Evolutionary conservation across 495 filamentous ascomycete genomes (phyloP).

Genomic region (Staphylotrichum longicolle): DNA sequence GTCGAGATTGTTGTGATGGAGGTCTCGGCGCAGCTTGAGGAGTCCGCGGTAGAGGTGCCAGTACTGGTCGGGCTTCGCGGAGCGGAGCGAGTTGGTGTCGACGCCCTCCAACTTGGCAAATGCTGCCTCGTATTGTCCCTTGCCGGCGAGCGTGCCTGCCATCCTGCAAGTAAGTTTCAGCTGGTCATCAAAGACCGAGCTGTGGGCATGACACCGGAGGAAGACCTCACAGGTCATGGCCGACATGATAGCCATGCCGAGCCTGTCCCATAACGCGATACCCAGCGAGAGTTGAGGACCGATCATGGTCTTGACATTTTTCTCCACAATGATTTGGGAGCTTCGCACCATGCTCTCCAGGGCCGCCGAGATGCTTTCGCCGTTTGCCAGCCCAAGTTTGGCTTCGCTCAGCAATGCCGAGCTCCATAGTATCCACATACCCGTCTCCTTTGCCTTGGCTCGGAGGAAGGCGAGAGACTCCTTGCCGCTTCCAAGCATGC

Average conservation of each 20-base stretch:
- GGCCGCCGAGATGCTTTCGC: constrained; percentile 74
- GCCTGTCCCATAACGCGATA: constrained; percentile 70
- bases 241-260: constrained; percentile 68
- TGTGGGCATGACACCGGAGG: constrained; percentile 64
- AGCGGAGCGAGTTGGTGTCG: constrained; percentile 62
- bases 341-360: constrained; percentile 77
- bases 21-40: constrained; percentile 65
- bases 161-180: constrained; percentile 57
- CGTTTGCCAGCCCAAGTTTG: constrained; percentile 69
- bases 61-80: constrained; percentile 75
- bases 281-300: constrained; percentile 70
- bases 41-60: constrained; percentile 73
- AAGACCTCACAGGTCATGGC: constrained; percentile 71
- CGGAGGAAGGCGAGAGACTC: constrained; percentile 84
- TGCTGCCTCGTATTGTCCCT: constrained; percentile 70
- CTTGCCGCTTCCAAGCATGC: constrained; percentile 72
- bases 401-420: constrained; percentile 85
- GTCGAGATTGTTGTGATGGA: constrained; percentile 68
- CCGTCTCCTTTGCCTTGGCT: constrained; percentile 80
- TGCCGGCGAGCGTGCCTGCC: constrained; percentile 45
- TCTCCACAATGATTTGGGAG: constrained; percentile 75
- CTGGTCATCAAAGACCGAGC: constrained; percentile 71
- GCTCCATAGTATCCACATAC: constrained; percentile 83
- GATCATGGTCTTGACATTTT: constrained; percentile 67
- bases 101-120: constrained; percentile 65